phyloP scores from a whole-genome alignment of 2,329 filamentous ascomycete genomes.

The Hysterium pulicare region DNA sequence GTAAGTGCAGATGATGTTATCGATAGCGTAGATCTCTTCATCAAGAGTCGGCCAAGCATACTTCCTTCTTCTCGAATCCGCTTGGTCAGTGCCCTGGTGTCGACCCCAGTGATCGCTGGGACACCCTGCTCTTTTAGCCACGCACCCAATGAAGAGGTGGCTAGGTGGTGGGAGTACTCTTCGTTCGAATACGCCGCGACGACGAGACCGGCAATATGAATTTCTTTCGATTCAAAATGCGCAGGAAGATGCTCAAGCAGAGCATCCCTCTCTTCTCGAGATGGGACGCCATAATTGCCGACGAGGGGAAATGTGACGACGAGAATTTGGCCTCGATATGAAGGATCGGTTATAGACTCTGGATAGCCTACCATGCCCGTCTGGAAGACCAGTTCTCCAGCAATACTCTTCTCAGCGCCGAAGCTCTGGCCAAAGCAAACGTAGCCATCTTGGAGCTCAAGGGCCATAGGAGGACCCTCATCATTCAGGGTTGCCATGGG shows the following conservation, averaged over 20 bases:
- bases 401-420: constrained; percentile 88
- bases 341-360: constrained; percentile 85
- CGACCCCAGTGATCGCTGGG: constrained; percentile 90
- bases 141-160: constrained; percentile 80
- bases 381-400: constrained; percentile 98
- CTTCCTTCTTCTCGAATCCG: constrained; percentile 89
- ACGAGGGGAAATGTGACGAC: constrained; percentile 94
- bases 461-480: constrained; percentile 64
- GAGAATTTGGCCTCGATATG: constrained; percentile 88
- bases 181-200: constrained; percentile 90
- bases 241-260: constrained; percentile 82
- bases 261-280: constrained; percentile 77
- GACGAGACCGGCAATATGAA: constrained; percentile 90
- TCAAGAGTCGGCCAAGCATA: constrained; percentile 88
- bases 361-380: constrained; percentile 99
- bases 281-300: constrained; percentile 96
- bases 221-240: constrained; percentile 87
- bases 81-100: constrained; percentile 92
- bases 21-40: constrained; percentile 55
- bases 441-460: constrained; percentile 90
- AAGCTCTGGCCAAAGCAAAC: constrained; percentile 95
- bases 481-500: constrained; percentile 30
- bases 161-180: constrained; percentile 92
- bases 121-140: constrained; percentile 97
- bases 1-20: constrained; percentile 24